phyloP scores from a whole-genome alignment of 352 stramenopile species.

The Pythium aristosporum region DNA sequence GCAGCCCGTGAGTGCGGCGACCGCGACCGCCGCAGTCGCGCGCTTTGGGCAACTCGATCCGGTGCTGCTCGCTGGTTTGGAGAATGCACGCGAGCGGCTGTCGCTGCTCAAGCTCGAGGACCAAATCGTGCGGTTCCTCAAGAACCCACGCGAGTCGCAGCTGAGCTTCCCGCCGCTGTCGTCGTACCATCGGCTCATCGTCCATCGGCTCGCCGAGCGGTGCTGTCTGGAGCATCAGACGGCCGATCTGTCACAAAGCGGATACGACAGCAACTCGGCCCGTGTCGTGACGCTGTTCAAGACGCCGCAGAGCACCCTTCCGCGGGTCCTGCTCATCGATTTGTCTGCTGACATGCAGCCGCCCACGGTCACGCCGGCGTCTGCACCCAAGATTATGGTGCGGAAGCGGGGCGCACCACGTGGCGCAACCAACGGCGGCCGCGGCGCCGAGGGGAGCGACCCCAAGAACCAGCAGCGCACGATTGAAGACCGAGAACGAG shows the following conservation, averaged over 20 bases:
- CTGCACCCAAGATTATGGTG: conserved; percentile 92
- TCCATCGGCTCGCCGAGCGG: conserved; percentile 93
- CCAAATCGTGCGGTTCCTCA: conserved; percentile 83
- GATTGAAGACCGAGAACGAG: conserved; percentile 92
- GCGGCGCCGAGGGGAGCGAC: conserved; percentile 29
- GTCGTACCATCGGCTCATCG: conserved; percentile 86
- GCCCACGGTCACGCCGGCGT: conserved; percentile 61
- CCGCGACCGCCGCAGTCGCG: conserved; percentile 46
- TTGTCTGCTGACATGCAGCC: conserved; percentile 75
- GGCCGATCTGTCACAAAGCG: conserved; percentile 46
- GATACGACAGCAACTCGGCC: conserved; percentile 62
- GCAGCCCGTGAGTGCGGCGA: conserved; percentile 51
- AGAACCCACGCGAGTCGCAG: conserved; percentile 58
- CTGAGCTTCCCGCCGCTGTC: conserved; percentile 82
- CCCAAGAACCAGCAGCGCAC: conserved; percentile 54
- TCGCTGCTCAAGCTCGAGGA: conserved; percentile 87
- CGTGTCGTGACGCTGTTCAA: conserved; percentile 90
- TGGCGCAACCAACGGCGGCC: conserved; percentile 22
- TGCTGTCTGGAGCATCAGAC: conserved; percentile 91
- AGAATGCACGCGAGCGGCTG: conserved; percentile 79
- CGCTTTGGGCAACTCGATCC: conserved; percentile 63
- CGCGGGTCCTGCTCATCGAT: conserved; percentile 86
- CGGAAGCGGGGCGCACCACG: conserved; percentile 54
- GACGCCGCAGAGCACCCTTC: conserved; percentile 72
- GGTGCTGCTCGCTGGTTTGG: conserved; percentile 71